phyloP scores from a whole-genome alignment of 805 yeast genomes.

The Kuraishia hungarica region DNA sequence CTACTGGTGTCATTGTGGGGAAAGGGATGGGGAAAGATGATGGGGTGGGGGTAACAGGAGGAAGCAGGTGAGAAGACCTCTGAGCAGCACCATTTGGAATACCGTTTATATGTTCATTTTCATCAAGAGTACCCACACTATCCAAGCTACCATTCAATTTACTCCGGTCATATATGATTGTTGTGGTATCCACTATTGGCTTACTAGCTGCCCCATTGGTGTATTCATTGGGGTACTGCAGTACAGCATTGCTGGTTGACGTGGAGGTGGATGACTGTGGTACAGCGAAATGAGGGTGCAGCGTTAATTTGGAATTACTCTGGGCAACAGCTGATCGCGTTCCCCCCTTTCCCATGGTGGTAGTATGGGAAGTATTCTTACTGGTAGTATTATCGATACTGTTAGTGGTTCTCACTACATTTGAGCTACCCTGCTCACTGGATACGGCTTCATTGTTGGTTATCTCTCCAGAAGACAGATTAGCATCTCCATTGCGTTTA shows the following conservation, averaged over 20 bases:
- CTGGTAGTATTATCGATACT: too few relatives aligned
- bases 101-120: too few relatives aligned
- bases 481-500: background rate
- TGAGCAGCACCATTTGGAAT: too few relatives aligned
- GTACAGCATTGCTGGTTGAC: background rate
- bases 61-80: background rate
- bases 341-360: too few relatives aligned
- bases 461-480: too few relatives aligned
- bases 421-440: background rate
- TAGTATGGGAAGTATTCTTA: too few relatives aligned
- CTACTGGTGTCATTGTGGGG: background rate
- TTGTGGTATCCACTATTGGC: background rate
- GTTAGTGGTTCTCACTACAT: too few relatives aligned
- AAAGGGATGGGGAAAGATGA: background rate
- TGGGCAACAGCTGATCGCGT: background rate
- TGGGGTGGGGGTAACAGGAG: background rate
- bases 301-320: background rate
- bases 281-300: background rate
- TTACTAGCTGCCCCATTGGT: background rate
- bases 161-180: background rate
- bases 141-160: background rate
- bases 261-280: background rate
- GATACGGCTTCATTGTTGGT: background rate
- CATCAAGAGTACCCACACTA: background rate
- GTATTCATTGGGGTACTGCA: background rate